Conservation (phyloP, 2,329 filamentous ascomycete species). For the Davidsoniella virescens region DNA sequence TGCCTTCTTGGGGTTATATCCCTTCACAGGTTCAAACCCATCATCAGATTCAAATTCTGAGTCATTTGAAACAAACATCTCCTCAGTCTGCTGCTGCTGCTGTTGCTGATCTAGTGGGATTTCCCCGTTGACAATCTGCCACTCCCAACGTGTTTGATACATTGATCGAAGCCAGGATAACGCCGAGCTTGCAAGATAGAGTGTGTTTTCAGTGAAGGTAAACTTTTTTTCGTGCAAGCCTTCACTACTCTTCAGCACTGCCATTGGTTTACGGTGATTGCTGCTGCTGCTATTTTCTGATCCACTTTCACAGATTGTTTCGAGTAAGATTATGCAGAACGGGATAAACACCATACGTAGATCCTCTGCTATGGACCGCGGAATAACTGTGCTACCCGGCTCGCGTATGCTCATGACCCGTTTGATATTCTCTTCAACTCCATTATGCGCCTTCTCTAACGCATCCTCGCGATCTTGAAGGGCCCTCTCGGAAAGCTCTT, state of each 20-base stretch:
- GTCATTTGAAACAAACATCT: not conserved
- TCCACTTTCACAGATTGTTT: not conserved
- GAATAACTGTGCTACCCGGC: not conserved
- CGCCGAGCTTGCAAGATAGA: no score
- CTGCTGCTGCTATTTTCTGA: not conserved
- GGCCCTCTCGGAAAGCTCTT: not conserved
- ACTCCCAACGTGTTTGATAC: not conserved
- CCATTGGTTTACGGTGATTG: no score
- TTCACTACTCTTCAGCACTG: no score
- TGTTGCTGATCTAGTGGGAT: not conserved
- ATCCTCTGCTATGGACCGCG: not conserved
- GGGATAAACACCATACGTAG: slow-evolving; percentile 5
- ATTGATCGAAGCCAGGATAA: not conserved
- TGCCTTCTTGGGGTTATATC: slow-evolving; percentile 4
- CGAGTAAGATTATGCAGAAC: slow-evolving; percentile 2
- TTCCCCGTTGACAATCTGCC: not conserved
- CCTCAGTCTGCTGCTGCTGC: not conserved
- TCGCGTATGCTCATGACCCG: not conserved
- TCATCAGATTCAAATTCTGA: slow-evolving; percentile 2
- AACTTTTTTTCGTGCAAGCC: no score
- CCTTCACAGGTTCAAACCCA: slow-evolving; percentile 10
- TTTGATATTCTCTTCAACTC: not conserved
- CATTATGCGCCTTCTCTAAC: slow-evolving; percentile 7
- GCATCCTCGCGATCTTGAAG: not conserved
- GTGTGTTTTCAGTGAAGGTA: no score